Evolutionary conservation across 1,284 basidiomycete genomes (phyloP).

Genomic region (Cerrena zonata): DNA sequence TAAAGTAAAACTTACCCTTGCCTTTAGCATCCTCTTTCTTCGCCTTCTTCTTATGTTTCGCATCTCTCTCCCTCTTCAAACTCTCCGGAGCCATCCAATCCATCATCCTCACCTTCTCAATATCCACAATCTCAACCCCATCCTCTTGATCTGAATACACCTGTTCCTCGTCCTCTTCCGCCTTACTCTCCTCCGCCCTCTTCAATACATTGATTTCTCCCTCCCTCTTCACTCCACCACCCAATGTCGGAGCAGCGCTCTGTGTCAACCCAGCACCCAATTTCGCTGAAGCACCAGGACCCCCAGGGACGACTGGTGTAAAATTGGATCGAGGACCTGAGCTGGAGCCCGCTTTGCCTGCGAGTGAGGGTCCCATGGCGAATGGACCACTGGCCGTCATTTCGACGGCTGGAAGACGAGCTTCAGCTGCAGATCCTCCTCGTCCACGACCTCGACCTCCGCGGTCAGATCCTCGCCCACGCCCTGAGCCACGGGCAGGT

Average conservation of each 20-base stretch:
- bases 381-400: slow-evolving; percentile 84
- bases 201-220: slow-evolving; percentile 19
- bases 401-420: slow-evolving; percentile 47
- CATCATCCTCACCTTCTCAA: slow-evolving; percentile 74
- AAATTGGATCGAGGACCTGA: slow-evolving; percentile 51
- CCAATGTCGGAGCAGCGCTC: slow-evolving; percentile 38
- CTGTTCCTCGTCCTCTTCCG: slow-evolving; percentile 50
- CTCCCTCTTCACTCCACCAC: slow-evolving; percentile 32
- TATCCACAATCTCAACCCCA: slow-evolving; percentile 82
- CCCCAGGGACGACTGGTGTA: slow-evolving; percentile 36
- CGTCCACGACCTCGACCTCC: slow-evolving; percentile 39
- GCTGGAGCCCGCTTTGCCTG: slow-evolving; percentile 44
- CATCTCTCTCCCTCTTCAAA: slow-evolving; percentile 53
- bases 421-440: slow-evolving; percentile 38
- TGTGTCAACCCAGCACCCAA: slow-evolving; percentile 45
- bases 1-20: slow-evolving; percentile 31
- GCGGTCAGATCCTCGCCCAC: slow-evolving; percentile 31
- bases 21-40: slow-evolving; percentile 40
- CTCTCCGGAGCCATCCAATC: slow-evolving; percentile 88
- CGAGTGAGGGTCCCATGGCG: slow-evolving; percentile 72
- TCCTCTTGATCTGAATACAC: slow-evolving; percentile 85
- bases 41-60: slow-evolving; percentile 32
- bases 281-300: slow-evolving; percentile 31
- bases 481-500: slow-evolving; percentile 36
- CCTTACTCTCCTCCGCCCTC: slow-evolving; percentile 20